These are phyloP conservation scores for Stephanodiscus minutulus DNA, from an alignment of 108 stramenopile species.

Conservation along the genomic window DNA sequence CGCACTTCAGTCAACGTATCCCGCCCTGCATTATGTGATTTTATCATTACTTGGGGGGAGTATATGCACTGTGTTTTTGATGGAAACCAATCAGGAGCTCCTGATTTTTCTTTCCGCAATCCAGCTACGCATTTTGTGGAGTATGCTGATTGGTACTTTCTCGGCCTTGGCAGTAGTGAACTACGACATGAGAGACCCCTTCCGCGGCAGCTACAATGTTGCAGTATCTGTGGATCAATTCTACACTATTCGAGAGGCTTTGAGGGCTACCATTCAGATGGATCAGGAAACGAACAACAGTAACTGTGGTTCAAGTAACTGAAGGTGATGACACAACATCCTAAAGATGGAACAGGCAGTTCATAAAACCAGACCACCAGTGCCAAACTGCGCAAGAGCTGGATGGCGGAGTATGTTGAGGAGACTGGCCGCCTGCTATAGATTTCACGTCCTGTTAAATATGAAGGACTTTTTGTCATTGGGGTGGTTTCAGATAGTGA, in stretches of 20 bases:
- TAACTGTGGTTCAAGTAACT: neutral
- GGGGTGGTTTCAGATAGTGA: too few species aligned
- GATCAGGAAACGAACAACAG: slow-evolving; percentile 14
- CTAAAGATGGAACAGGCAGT: neutral
- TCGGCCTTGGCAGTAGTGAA: slow-evolving; percentile 60
- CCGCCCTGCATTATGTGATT: slow-evolving; percentile 52
- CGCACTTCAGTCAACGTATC: slow-evolving; percentile 50
- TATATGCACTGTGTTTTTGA: slow-evolving; percentile 57
- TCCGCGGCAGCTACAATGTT: slow-evolving; percentile 48
- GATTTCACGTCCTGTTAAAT: too few species aligned
- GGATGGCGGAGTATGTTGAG: too few species aligned
- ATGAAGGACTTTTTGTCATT: too few species aligned
- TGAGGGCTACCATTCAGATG: slow-evolving; percentile 42
- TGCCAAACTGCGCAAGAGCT: too few species aligned
- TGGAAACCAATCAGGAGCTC: slow-evolving; percentile 63
- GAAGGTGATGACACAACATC: neutral
- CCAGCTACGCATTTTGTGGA: slow-evolving; percentile 67
- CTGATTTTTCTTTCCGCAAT: slow-evolving; percentile 66
- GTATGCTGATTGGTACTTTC: slow-evolving; percentile 71
- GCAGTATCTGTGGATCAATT: slow-evolving; percentile 63
- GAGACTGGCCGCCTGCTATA: too few species aligned
- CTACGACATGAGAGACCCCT: slow-evolving; percentile 65
- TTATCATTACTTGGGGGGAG: slow-evolving; percentile 49
- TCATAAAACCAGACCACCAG: too few species aligned
- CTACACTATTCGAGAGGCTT: slow-evolving; percentile 60